Base-by-base conservation (phyloP, 495 filamentous ascomycete species). In the Hypoxylon intermedium region DNA sequence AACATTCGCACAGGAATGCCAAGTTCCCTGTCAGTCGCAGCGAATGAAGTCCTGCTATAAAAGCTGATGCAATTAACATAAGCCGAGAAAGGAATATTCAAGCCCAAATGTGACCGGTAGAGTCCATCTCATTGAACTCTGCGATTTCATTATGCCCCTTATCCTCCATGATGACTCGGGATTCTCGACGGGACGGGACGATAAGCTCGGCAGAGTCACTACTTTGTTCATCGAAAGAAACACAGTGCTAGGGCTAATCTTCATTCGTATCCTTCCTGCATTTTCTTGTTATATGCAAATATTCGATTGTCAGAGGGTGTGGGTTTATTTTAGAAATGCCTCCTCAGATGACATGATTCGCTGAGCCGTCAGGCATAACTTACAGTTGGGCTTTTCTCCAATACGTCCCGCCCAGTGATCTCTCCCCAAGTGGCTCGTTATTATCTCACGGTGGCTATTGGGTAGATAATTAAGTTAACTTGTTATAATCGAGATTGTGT, bases 351-450 rank as follows among this genome's bases (percentile, higher is more conserved):
- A 50, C 47, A 37, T 65, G 62, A 65, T 65, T 65, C 62, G 62
- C 56, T 30, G 33, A 44, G 44, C 47, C 41, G 52, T 65, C 62
- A 65, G 62, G 62, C 62, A 56, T 51, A 55, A 56, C 51, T 50
- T 37, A 41, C 36, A 26, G 61, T 65, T 65, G 61, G 61, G 61
- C 60, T 36, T 47, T 26, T 49, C 46, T 46, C 47, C 47, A 38
- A 55, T 30, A 21, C 34, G 15, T 18, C 50, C 51, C 41, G 21
- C 48, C 62, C 62, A 65, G 62, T 65, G 13, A 60, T 19, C 31
- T 60, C 30, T 51, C 23, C 36, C 62, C 62, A 65, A 51, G 62
- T 60, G 51, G 55, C 51, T 60, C 38, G 41, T 45, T 21, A 16
- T 33, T 23, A 19, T 52, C 42, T 12, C 6, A 7, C 3, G 16